Evolutionary conservation across 2,329 filamentous ascomycete genomes (phyloP).

Genomic region (Ampelomyces quisqualis): DNA sequence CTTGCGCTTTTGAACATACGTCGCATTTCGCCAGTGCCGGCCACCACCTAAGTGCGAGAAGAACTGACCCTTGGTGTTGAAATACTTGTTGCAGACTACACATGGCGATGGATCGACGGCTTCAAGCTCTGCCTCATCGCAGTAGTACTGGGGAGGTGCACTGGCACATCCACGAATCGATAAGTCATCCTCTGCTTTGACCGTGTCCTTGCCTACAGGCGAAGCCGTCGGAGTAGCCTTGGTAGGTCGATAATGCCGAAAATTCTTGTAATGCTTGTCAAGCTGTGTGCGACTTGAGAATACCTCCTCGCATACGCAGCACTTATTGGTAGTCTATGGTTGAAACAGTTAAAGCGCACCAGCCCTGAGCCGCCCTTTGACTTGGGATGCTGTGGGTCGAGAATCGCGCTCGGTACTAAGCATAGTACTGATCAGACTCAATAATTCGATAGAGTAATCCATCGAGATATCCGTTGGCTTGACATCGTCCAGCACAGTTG

Average conservation of each 20-base stretch:
- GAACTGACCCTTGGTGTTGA: slow-evolving; percentile 8
- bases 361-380: slow-evolving; percentile 5
- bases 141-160: slow-evolving; percentile 2
- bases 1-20: slow-evolving; percentile 13
- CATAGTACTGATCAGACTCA: slow-evolving; percentile 9
- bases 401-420: slow-evolving; percentile 4
- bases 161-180: slow-evolving; percentile 5
- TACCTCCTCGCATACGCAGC: slow-evolving; percentile 1
- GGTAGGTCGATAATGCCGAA: background rate
- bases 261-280: slow-evolving; percentile 7
- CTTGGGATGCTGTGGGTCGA: slow-evolving; percentile 7
- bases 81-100: slow-evolving; percentile 6
- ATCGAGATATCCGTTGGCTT: slow-evolving; percentile 7
- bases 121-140: slow-evolving; percentile 1
- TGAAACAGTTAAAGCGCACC: slow-evolving; percentile 2
- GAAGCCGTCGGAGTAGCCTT: too few species aligned
- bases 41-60: slow-evolving; percentile 8
- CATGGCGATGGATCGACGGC: slow-evolving; percentile 9
- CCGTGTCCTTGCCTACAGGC: background rate
- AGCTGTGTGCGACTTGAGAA: background rate
- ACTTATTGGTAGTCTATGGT: background rate
- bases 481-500: slow-evolving; percentile 5
- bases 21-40: slow-evolving; percentile 4
- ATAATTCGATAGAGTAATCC: slow-evolving; percentile 9
- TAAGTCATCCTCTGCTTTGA: background rate